A percentile compares a stretch with the other conserved stretches of the same genome.
Evolutionary conservation across 768 basidiomycete genomes (phyloP).

Genomic region (Pisolithus sp.): DNA sequence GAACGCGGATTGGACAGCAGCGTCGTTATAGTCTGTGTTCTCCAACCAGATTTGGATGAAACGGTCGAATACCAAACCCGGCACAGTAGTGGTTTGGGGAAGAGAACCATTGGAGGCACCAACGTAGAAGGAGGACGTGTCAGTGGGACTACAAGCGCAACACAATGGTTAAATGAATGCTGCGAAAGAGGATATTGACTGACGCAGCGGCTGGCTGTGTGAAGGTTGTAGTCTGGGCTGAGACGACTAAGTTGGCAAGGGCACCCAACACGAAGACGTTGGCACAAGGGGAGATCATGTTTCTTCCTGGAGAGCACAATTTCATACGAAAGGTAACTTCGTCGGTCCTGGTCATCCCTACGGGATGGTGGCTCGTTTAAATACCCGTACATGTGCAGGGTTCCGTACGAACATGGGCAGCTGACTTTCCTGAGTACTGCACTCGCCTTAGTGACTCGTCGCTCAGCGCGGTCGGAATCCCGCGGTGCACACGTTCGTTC

Average conservation of each 20-base stretch:
- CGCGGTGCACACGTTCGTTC: no score
- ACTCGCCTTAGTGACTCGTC: no score
- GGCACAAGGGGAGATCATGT: neutral
- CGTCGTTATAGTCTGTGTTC: conserved; percentile 44
- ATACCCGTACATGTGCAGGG: no score
- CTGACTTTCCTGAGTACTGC: no score
- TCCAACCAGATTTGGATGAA: conserved; percentile 53
- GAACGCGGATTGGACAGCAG: conserved; percentile 22
- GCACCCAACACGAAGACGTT: neutral
- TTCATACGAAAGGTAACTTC: neutral
- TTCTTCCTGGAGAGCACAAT: neutral
- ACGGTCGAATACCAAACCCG: conserved; percentile 37
- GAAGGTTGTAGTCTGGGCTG: conserved; percentile 9
- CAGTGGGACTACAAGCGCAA: conserved; percentile 11
- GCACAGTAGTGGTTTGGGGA: conserved; percentile 28
- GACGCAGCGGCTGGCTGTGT: conserved; percentile 19
- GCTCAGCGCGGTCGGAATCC: no score
- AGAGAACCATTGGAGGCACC: conserved; percentile 38
- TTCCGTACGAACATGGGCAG: no score
- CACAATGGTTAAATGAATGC: conserved; percentile 1
- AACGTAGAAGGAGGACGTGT: conserved; percentile 32
- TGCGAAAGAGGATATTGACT: conserved; percentile 4
- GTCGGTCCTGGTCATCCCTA: no score
- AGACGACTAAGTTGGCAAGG: neutral
- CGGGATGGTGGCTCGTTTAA: no score